phyloP scores from a whole-genome alignment of 2,329 filamentous ascomycete species.

The Rugonectria rugulosa region DNA sequence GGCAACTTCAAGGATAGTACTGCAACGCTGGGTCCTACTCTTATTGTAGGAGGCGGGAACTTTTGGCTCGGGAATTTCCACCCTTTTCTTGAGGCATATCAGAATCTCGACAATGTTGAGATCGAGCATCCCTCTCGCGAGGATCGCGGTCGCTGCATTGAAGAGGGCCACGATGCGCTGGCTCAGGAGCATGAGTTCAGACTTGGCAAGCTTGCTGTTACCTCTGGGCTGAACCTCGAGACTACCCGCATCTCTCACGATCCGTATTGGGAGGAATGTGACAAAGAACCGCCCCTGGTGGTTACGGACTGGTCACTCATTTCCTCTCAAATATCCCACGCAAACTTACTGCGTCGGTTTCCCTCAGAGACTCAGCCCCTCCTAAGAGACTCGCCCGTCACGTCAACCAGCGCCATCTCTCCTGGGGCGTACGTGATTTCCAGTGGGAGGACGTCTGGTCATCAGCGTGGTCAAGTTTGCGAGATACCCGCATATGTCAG shows the following conservation, averaged over 20 bases:
- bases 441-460: constrained; percentile 53
- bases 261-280: constrained; percentile 53
- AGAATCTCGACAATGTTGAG: constrained; percentile 35
- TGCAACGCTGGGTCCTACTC: constrained; percentile 52
- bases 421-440: constrained; percentile 49
- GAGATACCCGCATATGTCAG: constrained; percentile 54
- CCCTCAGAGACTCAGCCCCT: constrained; percentile 45
- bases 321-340: constrained; percentile 43
- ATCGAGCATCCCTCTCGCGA: constrained; percentile 52
- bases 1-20: constrained; percentile 45
- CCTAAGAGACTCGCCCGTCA: constrained; percentile 44
- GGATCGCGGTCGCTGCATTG: constrained; percentile 48
- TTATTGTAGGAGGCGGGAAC: constrained; percentile 46
- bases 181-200: constrained; percentile 38
- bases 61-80: constrained; percentile 56
- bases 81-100: constrained; percentile 50
- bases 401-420: constrained; percentile 39
- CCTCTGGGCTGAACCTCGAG: constrained; percentile 51
- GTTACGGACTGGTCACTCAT: constrained; percentile 56
- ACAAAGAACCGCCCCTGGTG: constrained; percentile 49
- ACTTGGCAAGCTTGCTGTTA: constrained; percentile 48
- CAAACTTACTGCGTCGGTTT: constrained; percentile 52
- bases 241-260: constrained; percentile 54
- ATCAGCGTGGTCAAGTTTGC: constrained; percentile 51
- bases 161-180: constrained; percentile 48